phyloP scores from a whole-genome alignment of 805 yeast species.

The Barnettozyma pratensis region DNA sequence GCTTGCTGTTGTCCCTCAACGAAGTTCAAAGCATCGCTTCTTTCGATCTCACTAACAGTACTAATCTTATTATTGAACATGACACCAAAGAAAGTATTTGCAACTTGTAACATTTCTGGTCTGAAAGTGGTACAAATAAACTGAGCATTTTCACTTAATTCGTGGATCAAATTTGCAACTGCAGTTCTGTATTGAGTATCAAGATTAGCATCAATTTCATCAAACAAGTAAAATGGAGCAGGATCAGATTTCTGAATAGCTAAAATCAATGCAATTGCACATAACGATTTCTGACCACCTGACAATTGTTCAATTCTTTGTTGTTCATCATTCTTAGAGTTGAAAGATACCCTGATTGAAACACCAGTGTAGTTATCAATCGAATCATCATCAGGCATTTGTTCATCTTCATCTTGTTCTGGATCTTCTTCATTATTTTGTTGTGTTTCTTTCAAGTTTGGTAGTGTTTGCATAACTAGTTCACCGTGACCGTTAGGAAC shows the following conservation, averaged over 20 bases:
- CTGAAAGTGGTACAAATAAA: conserved; percentile 96
- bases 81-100: conserved; percentile 86
- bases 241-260: conserved; percentile 96
- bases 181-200: conserved; percentile 89
- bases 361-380: conserved; percentile 70
- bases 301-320: conserved; percentile 85
- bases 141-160: conserved; percentile 68
- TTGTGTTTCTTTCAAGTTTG: conserved; percentile 1
- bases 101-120: conserved; percentile 84
- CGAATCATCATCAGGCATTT: conserved; percentile 13
- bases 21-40: conserved; percentile 74
- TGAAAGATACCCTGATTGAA: conserved; percentile 83
- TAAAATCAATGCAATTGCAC: conserved; percentile 89
- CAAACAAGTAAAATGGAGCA: conserved; percentile 93
- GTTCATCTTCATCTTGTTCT: conserved; percentile 20
- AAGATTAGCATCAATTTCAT: conserved; percentile 93
- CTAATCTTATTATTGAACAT: conserved; percentile 79
- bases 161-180: conserved; percentile 70
- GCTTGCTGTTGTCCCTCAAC: conserved; percentile 58
- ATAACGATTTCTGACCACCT: conserved; percentile 96
- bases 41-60: conserved; percentile 62
- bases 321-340: conserved; percentile 79
- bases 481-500: conserved; percentile 83
- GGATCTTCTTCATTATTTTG: conserved; percentile 20
- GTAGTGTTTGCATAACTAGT: conserved; percentile 48